Evolutionary conservation across 768 basidiomycete genomes (phyloP), one percentile per base, ranked within the genome.

Genomic region (Tricholoma sp.): DNA sequence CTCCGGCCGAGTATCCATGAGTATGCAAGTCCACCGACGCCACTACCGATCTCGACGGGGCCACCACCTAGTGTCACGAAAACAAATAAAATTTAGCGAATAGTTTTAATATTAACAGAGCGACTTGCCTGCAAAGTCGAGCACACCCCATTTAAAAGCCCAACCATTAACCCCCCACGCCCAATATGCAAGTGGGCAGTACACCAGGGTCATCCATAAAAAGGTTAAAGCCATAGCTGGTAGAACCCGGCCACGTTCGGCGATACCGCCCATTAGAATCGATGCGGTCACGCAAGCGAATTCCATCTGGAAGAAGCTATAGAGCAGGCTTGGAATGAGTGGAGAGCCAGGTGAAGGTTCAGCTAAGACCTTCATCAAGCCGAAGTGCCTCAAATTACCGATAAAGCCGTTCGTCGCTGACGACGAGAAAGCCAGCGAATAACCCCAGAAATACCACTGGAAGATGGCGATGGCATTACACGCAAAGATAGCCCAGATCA

Each of bases 131-230:
- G 94, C 92, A 66, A 90, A 97, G 69, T 96, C 92, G 48, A 91
- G 76, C 28, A 89, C 88, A 13, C 94, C 94, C 80, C 84, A 89
- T 61, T 81, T 83, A 70, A 85, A 88, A 6, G 80, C 87, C 94
- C 94, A 97, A 1, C 94, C 93, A 57, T 88, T 83, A 0, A 73
- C 61, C 52, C 82, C 82, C 92, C 92, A 95, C 2, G 81, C 80
- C 90, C 92, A 94, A 68, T 80, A 88, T 32, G 91, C 92, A 57
- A 95, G 77, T 8, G 91, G 91, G 63, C 89, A 91, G 69, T 94
- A 94, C 15, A 94, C 91, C 52, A 94, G 60, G 6, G 92, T 94
- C 66, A 86, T 75, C 94, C 93, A 97, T 53, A 85, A 59, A 71
- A 94, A 94, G 3, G 82, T 80, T 66, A 95, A 83, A 18, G 91